Evolutionary conservation across 441 rosid species (phyloP).

Genomic region (Hura crepitans): DNA sequence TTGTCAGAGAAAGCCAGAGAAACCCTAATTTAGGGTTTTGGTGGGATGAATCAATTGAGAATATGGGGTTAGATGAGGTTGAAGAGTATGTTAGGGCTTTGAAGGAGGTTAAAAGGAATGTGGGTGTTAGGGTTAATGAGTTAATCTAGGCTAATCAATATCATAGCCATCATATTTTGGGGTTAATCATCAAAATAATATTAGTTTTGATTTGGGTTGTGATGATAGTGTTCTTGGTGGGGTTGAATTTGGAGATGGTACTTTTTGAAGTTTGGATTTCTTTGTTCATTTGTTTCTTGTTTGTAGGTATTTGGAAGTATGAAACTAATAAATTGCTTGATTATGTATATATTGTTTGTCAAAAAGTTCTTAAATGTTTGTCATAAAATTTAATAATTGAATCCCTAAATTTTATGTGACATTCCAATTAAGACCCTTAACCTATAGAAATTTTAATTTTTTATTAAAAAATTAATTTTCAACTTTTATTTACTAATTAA

Average conservation of each 20-base stretch:
- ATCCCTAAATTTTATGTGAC: too few species aligned
- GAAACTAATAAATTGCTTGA: too few species aligned
- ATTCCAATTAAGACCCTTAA: too few species aligned
- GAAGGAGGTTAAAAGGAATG: constrained; percentile 34
- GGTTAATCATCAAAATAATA: neutral
- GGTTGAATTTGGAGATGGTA: constrained; percentile 1
- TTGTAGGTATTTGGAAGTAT: too few species aligned
- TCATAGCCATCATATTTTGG: neutral
- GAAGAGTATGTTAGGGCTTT: constrained; percentile 36
- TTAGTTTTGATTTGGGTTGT: neutral
- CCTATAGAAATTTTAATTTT: too few species aligned
- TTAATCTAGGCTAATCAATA: neutral
- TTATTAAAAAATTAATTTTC: too few species aligned
- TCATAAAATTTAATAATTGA: too few species aligned
- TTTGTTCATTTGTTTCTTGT: neutral
- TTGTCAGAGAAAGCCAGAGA: neutral
- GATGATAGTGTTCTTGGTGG: constrained; percentile 5
- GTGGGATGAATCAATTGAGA: constrained; percentile 40
- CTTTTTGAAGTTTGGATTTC: neutral
- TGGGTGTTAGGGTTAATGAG: constrained; percentile 27
- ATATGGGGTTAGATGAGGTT: constrained; percentile 35
- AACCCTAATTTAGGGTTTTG: constrained; percentile 22
- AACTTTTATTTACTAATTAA: too few species aligned
- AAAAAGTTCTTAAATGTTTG: too few species aligned
- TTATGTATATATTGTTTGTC: too few species aligned